A percentile compares a stretch with the other conserved stretches of the same genome.
phyloP scores from a whole-genome alignment of 2,329 filamentous ascomycete genomes.

The Lizonia empirigonia region DNA sequence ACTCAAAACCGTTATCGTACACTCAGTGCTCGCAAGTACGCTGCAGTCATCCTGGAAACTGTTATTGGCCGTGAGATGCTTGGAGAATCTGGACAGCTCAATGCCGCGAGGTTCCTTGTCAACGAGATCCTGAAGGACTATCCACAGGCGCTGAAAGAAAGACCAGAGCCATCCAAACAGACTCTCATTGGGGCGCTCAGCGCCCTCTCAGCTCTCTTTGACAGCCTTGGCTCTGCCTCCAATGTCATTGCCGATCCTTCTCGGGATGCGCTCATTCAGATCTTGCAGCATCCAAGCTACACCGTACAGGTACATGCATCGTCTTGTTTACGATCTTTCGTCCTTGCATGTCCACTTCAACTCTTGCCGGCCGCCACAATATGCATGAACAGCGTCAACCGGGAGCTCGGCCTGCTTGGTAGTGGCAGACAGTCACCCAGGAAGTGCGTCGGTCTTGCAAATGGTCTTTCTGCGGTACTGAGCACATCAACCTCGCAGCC shows the following conservation, averaged over 20 bases:
- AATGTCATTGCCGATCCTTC: constrained; percentile 80
- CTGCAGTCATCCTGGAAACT: constrained; percentile 82
- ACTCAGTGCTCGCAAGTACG: constrained; percentile 81
- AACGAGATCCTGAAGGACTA: constrained; percentile 94
- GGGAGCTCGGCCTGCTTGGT: constrained; percentile 80
- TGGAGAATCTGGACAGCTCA: constrained; percentile 85
- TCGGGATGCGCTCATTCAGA: constrained; percentile 85
- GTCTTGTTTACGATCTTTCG: constrained; percentile 82
- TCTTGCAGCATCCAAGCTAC: constrained; percentile 93
- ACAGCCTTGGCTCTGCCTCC: constrained; percentile 79
- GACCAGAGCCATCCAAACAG: constrained; percentile 86
- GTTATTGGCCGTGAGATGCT: constrained; percentile 81
- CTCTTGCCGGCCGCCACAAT: constrained; percentile 89
- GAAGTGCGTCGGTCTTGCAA: constrained; percentile 86
- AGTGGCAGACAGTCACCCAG: constrained; percentile 78
- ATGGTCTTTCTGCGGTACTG: constrained; percentile 86
- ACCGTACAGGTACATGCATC: constrained; percentile 92
- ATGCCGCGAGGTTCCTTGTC: constrained; percentile 79
- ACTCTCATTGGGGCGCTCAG: constrained; percentile 79
- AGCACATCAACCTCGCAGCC: constrained; percentile 88
- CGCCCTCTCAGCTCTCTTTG: constrained; percentile 78
- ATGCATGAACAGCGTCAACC: constrained; percentile 91
- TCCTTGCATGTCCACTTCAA: constrained; percentile 89
- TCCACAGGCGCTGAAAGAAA: constrained; percentile 84
- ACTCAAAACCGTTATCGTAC: constrained; percentile 86